These are phyloP conservation scores for Aspergillus campestris DNA, from an alignment of 495 filamentous ascomycete genomes.

Conservation along the genomic window DNA sequence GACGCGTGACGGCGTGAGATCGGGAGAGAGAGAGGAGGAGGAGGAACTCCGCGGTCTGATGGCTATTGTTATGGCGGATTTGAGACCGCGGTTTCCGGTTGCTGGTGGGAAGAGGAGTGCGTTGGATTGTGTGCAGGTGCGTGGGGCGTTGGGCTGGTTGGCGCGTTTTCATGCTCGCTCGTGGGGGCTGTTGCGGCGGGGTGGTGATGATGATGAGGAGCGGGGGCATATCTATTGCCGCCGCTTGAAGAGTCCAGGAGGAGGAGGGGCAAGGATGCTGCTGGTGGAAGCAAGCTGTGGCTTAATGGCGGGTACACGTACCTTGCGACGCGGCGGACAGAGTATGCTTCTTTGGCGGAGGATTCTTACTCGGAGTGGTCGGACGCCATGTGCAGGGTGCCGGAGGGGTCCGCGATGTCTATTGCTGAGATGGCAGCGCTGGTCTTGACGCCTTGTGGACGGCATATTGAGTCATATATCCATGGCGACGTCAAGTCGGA, in stretches of 20 bases:
- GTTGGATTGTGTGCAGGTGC: conserved; percentile 17
- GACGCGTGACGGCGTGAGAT: conserved; percentile 15
- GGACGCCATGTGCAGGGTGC: conserved; percentile 11
- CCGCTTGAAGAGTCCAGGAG: conserved; percentile 20
- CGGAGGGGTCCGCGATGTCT: conserved; percentile 11
- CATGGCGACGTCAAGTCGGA: conserved; percentile 37
- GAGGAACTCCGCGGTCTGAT: conserved; percentile 20
- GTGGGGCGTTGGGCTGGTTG: conserved; percentile 26
- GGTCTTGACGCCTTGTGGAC: conserved; percentile 20
- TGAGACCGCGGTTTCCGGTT: conserved; percentile 21
- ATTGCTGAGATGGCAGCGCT: conserved; percentile 25
- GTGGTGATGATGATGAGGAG: not conserved
- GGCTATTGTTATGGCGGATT: conserved; percentile 30
- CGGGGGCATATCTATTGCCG: conserved; percentile 20
- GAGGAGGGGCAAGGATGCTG: conserved; percentile 1
- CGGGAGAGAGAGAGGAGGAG: conserved; percentile 8
- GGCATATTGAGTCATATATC: conserved; percentile 27
- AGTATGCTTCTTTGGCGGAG: conserved; percentile 21
- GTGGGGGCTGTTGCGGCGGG: conserved; percentile 10
- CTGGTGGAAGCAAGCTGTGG: conserved; percentile 17
- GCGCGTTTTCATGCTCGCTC: conserved; percentile 23
- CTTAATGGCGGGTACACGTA: conserved; percentile 36
- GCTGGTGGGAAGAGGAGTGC: conserved; percentile 21
- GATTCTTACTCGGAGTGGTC: conserved; percentile 28
- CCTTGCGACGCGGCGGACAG: conserved; percentile 27